Evolutionary conservation across 2,329 filamentous ascomycete genomes (phyloP), one percentile per base, ranked within the genome.

Genomic region (Alternaria tenuissima): DNA sequence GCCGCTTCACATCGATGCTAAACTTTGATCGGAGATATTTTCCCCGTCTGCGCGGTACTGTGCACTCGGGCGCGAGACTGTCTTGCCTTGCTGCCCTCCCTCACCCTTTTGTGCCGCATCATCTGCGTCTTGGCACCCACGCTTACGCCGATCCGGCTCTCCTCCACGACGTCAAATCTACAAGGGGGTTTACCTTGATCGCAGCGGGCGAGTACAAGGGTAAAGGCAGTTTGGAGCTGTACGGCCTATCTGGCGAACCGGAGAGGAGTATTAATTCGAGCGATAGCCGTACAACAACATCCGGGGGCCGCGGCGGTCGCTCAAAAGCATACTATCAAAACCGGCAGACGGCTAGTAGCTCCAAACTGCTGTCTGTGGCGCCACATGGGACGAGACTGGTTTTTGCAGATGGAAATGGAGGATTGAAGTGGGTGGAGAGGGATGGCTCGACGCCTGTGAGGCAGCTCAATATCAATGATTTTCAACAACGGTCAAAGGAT

Each of bases 181-280:
- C 77, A 0, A 70, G 79, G 0, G 85, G 89, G 0, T 84, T 89
- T 46, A 93, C 90, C 0, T 79, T 97, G 26, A 86, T 97, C 52
- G 92, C 93, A 3, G 92, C 91, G 39, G 94, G 94, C 5, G 92
- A 94, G 74, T 97, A 97, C 81, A 96, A 95, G 69, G 92, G 91
- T 32, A 94, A 95, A 76, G 94, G 94, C 0, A 94, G 91, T 0
- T 82, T 98, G 2, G 94, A 98, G 73, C 81, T 97, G n/a, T 97
- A 96, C 76, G 88, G 88, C 14, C 79, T 92, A 1, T 82, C 80
- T 24, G 79, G 78, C 14, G 52, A 74, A 56, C 68, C 75, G 63
- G 54, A 70, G 63, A 63, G 69, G 63, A 58, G 70, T 53, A 61
- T 75, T 70, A 63, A 74, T 38, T 72, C 75, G 32, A 71, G 67